Evolutionary conservation across 768 basidiomycete genomes (phyloP).

Genomic region (Russula olivacea): DNA sequence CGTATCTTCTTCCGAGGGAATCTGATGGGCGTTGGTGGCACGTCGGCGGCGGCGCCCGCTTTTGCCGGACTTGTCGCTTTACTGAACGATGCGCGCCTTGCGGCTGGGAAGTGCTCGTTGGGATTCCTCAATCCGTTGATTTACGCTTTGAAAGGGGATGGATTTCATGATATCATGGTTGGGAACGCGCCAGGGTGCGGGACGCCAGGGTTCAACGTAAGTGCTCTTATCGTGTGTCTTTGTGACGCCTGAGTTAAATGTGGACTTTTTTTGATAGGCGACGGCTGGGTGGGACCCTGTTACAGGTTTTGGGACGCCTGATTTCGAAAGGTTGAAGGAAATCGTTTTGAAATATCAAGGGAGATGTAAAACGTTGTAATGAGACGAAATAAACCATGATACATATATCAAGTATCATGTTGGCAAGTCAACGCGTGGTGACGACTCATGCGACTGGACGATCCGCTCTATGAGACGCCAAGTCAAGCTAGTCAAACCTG

Average conservation of each 20-base stretch:
- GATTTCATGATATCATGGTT: constrained; percentile 51
- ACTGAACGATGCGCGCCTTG: constrained; percentile 52
- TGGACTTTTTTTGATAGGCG: constrained; percentile 24
- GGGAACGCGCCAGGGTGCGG: constrained; percentile 59
- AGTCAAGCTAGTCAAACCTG: neutral
- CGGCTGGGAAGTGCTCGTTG: constrained; percentile 38
- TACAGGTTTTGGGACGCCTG: constrained; percentile 33
- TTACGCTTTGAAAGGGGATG: constrained; percentile 38
- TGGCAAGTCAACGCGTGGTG: neutral
- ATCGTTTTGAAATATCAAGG: neutral
- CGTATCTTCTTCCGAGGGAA: constrained; percentile 39
- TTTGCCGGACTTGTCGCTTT: constrained; percentile 45
- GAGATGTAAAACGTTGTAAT: too few relatives aligned
- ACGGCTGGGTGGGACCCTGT: constrained; percentile 36
- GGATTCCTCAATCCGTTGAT: constrained; percentile 65
- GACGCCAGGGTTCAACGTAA: constrained; percentile 58
- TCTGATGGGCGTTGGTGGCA: constrained; percentile 41
- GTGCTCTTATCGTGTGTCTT: constrained; percentile 25
- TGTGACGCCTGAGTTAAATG: neutral
- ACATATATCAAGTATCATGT: neutral
- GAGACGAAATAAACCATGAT: neutral
- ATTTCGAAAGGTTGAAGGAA: constrained; percentile 31
- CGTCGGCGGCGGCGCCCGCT: constrained; percentile 53
- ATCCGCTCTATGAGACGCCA: neutral
- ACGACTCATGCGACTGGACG: neutral